Evolutionary conservation across 345 rosid species (phyloP).

Genomic region (Eucalyptus pauciflora): DNA sequence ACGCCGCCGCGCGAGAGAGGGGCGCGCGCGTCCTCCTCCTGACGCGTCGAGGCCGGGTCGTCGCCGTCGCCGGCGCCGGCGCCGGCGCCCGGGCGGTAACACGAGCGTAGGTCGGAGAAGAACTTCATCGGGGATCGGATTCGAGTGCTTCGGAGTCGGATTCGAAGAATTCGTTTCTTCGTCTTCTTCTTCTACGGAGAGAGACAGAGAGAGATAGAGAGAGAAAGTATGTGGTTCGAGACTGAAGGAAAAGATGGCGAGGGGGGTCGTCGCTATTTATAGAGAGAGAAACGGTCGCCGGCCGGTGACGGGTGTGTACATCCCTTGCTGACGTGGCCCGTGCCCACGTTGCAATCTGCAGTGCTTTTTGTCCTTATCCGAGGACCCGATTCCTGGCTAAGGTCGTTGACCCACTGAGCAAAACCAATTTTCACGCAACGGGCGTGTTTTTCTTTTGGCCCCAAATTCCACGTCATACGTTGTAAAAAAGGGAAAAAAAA

Average conservation of each 20-base stretch:
- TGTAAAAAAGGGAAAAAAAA: background rate
- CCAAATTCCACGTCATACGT: background rate
- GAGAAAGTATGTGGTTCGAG: background rate
- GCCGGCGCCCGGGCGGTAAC: background rate
- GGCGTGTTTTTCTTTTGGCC: background rate
- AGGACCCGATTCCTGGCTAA: background rate
- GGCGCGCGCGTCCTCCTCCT: background rate
- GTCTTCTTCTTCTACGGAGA: background rate
- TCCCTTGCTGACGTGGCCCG: background rate
- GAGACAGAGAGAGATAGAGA: background rate
- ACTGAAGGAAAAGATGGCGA: background rate
- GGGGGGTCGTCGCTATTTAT: background rate
- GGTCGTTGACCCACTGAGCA: background rate
- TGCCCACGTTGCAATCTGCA: background rate
- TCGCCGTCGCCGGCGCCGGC: background rate
- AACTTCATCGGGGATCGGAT: constrained; percentile 7
- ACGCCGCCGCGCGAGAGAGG: background rate
- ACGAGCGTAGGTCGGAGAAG: background rate
- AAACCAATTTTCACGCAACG: background rate
- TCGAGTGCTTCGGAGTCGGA: background rate
- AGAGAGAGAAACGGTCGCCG: background rate
- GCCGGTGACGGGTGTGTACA: background rate
- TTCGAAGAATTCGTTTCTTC: background rate
- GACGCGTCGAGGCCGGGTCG: background rate
- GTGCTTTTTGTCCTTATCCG: background rate